phyloP scores from a whole-genome alignment of 2,329 filamentous ascomycete species.

The Colletotrichum limetticola region DNA sequence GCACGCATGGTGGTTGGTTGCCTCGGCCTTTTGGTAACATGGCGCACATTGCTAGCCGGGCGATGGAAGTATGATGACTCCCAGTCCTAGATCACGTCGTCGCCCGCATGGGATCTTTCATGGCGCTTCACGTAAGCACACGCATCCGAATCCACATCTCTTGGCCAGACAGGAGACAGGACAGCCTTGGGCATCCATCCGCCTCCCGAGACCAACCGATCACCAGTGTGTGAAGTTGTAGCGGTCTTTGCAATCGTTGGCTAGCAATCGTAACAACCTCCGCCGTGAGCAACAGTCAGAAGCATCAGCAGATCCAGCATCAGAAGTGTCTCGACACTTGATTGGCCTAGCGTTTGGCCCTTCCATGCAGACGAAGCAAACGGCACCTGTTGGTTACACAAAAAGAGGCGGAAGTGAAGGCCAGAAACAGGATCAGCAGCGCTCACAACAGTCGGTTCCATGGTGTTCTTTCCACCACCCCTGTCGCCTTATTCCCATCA shows the following conservation, averaged over 20 bases:
- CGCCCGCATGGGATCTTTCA: constrained; percentile 29
- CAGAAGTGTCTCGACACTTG: not conserved
- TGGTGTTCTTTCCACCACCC: constrained; percentile 21
- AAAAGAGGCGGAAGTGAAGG: constrained; percentile 1
- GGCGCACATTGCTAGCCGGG: constrained; percentile 25
- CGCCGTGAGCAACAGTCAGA: not conserved
- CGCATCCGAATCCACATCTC: constrained; percentile 15
- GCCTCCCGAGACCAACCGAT: constrained; percentile 20
- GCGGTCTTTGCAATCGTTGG: not conserved
- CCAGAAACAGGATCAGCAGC: constrained; percentile 33
- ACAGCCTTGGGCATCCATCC: constrained; percentile 11
- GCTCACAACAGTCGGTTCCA: constrained; percentile 29
- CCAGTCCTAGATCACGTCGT: constrained; percentile 31
- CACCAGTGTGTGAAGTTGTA: not conserved
- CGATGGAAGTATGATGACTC: constrained; percentile 20
- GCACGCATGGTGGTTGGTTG: constrained; percentile 25
- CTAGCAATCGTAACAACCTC: not conserved
- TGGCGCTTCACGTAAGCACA: constrained; percentile 32
- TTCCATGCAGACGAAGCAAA: constrained; percentile 18
- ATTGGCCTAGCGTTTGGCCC: not conserved
- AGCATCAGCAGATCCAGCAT: constrained; percentile 14
- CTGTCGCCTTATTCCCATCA: constrained; percentile 30
- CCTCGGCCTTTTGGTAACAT: constrained; percentile 26
- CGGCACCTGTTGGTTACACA: constrained; percentile 29
- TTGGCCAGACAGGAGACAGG: not conserved